phyloP scores from a whole-genome alignment of 108 stramenopile species.

The Bacterosira constricta region DNA sequence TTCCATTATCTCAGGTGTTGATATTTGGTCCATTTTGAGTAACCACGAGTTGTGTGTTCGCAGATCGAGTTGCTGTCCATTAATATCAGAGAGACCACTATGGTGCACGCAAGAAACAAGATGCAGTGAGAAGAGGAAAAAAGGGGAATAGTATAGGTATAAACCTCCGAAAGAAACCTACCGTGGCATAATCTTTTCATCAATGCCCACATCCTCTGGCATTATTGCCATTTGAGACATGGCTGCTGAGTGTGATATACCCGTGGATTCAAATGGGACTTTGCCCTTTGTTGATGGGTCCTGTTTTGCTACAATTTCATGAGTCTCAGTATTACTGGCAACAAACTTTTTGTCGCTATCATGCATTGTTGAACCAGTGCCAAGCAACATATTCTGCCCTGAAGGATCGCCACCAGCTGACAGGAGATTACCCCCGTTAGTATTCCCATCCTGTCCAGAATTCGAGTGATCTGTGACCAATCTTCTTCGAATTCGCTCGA shows the following conservation, averaged over 20 bases:
- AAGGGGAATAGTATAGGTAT: not conserved
- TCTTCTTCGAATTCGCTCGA: slow-evolving; percentile 65
- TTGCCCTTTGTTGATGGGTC: not conserved
- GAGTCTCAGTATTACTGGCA: not conserved
- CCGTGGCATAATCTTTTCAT: slow-evolving; percentile 62
- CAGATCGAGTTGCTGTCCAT: slow-evolving; percentile 91
- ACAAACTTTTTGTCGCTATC: not conserved
- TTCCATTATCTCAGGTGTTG: slow-evolving; percentile 90
- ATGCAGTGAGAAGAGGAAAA: slow-evolving; percentile 5
- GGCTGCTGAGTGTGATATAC: slow-evolving; percentile 80
- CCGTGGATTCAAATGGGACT: slow-evolving; percentile 72
- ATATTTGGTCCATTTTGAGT: slow-evolving; percentile 88
- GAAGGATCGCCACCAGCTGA: slow-evolving; percentile 12
- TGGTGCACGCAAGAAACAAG: not conserved
- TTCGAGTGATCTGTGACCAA: slow-evolving; percentile 52
- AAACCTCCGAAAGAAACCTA: not conserved
- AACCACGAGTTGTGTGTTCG: slow-evolving; percentile 84
- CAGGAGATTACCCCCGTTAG: slow-evolving; percentile 8
- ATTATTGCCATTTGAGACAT: slow-evolving; percentile 83
- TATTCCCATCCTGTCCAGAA: not conserved
- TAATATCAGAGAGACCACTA: slow-evolving; percentile 81
- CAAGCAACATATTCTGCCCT: not conserved
- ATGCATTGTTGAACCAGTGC: not conserved
- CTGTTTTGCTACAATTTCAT: slow-evolving; percentile 4
- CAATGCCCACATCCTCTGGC: slow-evolving; percentile 87